Evolutionary conservation across 768 basidiomycete genomes (phyloP).

Genomic region (Favolaschia claudopus): DNA sequence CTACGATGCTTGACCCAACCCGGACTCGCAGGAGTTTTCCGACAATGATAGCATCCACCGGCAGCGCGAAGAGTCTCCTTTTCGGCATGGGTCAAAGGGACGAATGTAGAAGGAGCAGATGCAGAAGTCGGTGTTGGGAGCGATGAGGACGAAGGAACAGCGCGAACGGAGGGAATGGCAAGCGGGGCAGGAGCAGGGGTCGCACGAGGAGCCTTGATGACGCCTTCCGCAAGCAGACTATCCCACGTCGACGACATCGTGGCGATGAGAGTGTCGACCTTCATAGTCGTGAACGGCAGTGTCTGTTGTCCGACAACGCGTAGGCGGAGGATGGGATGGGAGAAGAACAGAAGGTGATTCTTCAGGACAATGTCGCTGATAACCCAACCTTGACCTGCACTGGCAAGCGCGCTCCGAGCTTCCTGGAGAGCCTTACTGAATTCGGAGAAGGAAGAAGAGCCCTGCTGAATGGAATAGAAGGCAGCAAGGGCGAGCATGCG

Average conservation of each 20-base stretch:
- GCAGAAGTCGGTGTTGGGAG: no score
- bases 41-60: not conserved
- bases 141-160: not conserved
- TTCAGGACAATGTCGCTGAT: not conserved
- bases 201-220: not conserved
- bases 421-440: not conserved
- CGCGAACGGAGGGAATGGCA: not conserved
- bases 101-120: not conserved
- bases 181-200: not conserved
- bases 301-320: not conserved
- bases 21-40: not conserved
- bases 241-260: not conserved
- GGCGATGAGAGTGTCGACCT: not conserved
- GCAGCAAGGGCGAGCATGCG: not conserved
- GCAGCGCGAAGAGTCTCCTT: not conserved
- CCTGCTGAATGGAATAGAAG: not conserved
- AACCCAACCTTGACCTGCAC: not conserved
- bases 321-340: not conserved
- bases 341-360: not conserved
- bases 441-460: not conserved
- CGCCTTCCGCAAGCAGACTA: not conserved
- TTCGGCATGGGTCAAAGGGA: not conserved
- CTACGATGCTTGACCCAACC: conserved; percentile 3
- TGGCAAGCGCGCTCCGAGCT: not conserved
- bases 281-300: not conserved